Conservation (phyloP, 352 stramenopile genomes). For the Paralagenidium karlingii region DNA sequence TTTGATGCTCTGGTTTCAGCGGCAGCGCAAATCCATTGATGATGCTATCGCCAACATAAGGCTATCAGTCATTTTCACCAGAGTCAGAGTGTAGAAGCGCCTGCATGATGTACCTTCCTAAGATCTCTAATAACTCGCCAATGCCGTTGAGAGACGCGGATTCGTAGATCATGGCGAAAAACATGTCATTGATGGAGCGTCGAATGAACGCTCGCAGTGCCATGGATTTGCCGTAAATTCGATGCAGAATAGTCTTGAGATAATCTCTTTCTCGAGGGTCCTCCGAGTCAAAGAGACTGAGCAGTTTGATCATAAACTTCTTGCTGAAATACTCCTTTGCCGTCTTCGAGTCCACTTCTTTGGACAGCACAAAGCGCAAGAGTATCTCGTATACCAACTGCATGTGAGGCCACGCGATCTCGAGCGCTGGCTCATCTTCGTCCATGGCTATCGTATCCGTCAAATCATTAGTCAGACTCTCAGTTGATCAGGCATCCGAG, state of each 20-base stretch:
- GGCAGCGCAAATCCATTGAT: slow-evolving; percentile 99
- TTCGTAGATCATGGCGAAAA: slow-evolving; percentile 98
- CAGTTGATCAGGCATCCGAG: neutral
- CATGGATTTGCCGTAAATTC: slow-evolving; percentile 99
- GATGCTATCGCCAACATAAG: slow-evolving; percentile 62
- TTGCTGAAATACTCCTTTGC: slow-evolving; percentile 97
- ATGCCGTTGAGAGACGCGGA: slow-evolving; percentile 92
- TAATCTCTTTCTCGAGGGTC: slow-evolving; percentile 98
- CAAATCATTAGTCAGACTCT: neutral
- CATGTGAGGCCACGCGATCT: slow-evolving; percentile 95
- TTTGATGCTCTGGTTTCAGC: slow-evolving; percentile 95
- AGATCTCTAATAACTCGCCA: slow-evolving; percentile 97
- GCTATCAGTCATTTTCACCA: neutral
- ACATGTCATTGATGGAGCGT: slow-evolving; percentile 96
- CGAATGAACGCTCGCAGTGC: slow-evolving; percentile 96
- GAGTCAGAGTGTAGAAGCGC: too few species aligned
- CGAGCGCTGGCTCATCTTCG: slow-evolving; percentile 96
- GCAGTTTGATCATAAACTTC: slow-evolving; percentile 92
- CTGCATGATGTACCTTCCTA: slow-evolving; percentile 68
- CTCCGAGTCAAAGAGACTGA: slow-evolving; percentile 83
- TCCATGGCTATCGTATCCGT: slow-evolving; percentile 62
- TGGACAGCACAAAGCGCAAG: slow-evolving; percentile 93
- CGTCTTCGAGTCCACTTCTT: slow-evolving; percentile 94
- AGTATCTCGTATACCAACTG: slow-evolving; percentile 99
- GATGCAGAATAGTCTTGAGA: slow-evolving; percentile 98